Conservation (phyloP, 2,329 filamentous ascomycete genomes). For the Sclerotinia sclerotiorum region DNA sequence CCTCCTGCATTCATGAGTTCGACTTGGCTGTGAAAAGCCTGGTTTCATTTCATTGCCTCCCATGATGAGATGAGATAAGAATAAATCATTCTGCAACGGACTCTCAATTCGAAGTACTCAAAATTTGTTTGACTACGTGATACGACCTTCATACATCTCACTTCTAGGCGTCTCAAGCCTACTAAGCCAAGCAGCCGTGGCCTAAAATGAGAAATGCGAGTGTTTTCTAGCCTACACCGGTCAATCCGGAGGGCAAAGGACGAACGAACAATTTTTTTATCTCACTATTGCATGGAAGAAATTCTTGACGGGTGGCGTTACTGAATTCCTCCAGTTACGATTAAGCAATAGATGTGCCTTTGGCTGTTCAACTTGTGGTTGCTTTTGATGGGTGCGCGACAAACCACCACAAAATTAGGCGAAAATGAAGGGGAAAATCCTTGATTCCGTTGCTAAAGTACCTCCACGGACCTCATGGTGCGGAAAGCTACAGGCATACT, state of each 20-base stretch:
- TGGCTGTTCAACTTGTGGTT: neutral
- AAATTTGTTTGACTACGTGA: neutral
- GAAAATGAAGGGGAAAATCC: conserved; percentile 19
- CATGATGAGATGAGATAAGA: neutral
- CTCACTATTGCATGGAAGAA: conserved; percentile 13
- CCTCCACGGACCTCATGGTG: neutral
- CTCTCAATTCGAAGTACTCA: neutral
- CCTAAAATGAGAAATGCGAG: neutral
- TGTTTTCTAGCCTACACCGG: neutral
- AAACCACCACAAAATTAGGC: neutral
- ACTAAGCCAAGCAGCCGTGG: neutral
- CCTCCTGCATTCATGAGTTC: neutral
- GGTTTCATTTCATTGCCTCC: neutral
- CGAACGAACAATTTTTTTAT: neutral
- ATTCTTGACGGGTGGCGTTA: neutral
- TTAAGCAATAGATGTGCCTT: neutral
- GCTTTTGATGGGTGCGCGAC: conserved; percentile 12
- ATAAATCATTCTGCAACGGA: neutral
- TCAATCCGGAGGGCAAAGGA: conserved; percentile 4
- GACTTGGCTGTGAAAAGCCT: neutral
- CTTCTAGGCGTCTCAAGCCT: conserved; percentile 8
- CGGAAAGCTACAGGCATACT: neutral
- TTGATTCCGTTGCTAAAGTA: neutral
- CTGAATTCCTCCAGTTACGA: neutral
- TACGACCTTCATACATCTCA: neutral